Conservation (phyloP, 805 yeast genomes). For the Tetrapisispora pingtungensis region DNA sequence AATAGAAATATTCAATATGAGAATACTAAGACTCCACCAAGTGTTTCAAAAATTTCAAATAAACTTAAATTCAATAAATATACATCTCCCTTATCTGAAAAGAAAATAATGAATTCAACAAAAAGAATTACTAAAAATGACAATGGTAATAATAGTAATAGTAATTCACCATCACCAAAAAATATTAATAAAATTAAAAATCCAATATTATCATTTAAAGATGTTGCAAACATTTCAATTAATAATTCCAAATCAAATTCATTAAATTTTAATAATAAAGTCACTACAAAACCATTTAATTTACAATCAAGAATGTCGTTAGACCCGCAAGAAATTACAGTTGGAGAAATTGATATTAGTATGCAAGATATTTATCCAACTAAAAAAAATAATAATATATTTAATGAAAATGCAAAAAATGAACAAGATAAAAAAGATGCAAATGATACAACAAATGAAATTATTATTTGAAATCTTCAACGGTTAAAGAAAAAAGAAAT, state of each 20-base stretch:
- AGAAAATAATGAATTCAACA: background rate
- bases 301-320: conserved; percentile 2
- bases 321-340: conserved; percentile 5
- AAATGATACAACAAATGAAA: too few species aligned
- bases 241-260: background rate
- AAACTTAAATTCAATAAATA: background rate
- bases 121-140: conserved; percentile 2
- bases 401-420: background rate
- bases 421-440: background rate
- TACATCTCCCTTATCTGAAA: conserved; percentile 3
- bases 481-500: too few species aligned
- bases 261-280: background rate
- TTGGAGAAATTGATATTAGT: conserved; percentile 13
- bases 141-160: background rate
- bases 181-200: conserved; percentile 2
- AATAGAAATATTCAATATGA: background rate
- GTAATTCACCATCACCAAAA: conserved; percentile 5
- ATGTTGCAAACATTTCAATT: background rate
- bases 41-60: background rate
- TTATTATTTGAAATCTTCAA: too few species aligned
- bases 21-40: background rate
- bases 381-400: background rate
- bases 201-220: conserved; percentile 1
- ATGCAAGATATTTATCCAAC: conserved; percentile 14
- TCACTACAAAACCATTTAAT: background rate